These are phyloP conservation scores for Lichtheimia hyalospora DNA, from an alignment of 371 early-diverging fungal species.

Conservation along the genomic window DNA sequence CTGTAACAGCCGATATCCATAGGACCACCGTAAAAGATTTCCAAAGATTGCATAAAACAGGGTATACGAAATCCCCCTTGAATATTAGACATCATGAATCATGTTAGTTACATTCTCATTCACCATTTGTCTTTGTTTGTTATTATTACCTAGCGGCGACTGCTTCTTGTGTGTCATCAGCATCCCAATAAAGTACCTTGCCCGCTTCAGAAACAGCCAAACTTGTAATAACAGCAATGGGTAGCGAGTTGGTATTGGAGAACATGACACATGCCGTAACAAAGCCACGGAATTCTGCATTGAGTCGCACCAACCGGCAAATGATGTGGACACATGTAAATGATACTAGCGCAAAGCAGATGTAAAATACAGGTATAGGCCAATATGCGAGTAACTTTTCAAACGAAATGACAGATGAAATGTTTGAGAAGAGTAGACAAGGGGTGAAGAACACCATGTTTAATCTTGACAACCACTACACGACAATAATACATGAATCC, in stretches of 20 bases:
- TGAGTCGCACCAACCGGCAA: conserved; percentile 44
- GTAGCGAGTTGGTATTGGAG: conserved; percentile 73
- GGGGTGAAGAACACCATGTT: conserved; percentile 70
- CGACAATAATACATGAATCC: neutral
- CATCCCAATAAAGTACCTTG: conserved; percentile 55
- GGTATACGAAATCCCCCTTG: conserved; percentile 73
- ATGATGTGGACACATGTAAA: conserved; percentile 18
- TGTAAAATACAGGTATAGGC: conserved; percentile 73
- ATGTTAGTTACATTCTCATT: neutral
- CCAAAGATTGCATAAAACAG: conserved; percentile 75
- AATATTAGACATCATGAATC: neutral
- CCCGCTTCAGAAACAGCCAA: conserved; percentile 69
- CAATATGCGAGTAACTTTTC: conserved; percentile 63
- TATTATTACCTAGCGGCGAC: conserved; percentile 62
- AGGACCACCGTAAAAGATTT: conserved; percentile 76
- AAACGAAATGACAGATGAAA: conserved; percentile 63
- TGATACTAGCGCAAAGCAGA: conserved; percentile 34
- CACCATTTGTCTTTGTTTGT: conserved; percentile 4
- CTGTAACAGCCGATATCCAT: conserved; percentile 65
- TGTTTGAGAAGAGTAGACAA: conserved; percentile 69
- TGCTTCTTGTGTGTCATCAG: conserved; percentile 58
- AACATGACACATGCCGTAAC: conserved; percentile 69
- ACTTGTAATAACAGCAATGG: conserved; percentile 71
- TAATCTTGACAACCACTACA: conserved; percentile 57
- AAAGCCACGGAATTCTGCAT: conserved; percentile 58